Percentiles rank a stretch among this genome's conserved stretches.
These are phyloP conservation scores for Gossypium herbaceum DNA, from an alignment of 345 rosid species.

Conservation along the genomic window DNA sequence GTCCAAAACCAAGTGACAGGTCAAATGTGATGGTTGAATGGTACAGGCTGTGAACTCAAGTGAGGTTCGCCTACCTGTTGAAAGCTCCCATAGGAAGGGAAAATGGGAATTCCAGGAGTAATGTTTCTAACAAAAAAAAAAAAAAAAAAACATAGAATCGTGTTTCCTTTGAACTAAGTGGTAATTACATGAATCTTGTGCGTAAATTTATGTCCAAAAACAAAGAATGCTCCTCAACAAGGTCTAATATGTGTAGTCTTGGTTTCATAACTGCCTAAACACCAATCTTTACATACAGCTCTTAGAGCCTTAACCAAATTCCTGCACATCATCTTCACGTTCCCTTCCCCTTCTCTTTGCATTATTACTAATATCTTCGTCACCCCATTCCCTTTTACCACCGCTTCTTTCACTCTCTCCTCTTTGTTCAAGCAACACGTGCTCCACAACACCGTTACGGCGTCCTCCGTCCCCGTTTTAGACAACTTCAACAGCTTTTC, in stretches of 20 bases:
- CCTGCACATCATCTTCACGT: constrained; percentile 60
- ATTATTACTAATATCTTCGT: constrained; percentile 68
- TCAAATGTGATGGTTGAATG: no score
- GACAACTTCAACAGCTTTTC: constrained; percentile 66
- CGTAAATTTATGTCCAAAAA: not conserved
- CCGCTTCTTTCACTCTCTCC: constrained; percentile 51
- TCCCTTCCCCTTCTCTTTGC: constrained; percentile 71
- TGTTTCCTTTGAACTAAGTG: not conserved
- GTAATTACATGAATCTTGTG: not conserved
- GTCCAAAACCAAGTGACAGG: no score
- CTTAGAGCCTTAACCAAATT: constrained; percentile 65
- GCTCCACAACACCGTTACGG: constrained; percentile 72
- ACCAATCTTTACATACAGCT: constrained; percentile 26
- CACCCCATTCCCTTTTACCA: constrained; percentile 58
- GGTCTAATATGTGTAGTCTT: constrained; percentile 87
- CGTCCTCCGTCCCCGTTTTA: constrained; percentile 62
- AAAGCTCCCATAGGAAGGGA: no score
- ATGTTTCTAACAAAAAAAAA: no score
- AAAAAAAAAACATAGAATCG: not conserved
- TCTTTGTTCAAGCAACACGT: constrained; percentile 56
- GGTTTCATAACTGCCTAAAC: constrained; percentile 59
- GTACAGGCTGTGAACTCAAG: no score
- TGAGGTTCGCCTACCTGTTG: no score
- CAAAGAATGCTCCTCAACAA: constrained; percentile 34
- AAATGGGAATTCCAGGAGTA: no score